phyloP scores from a whole-genome alignment of 345 rosid genomes.

The Salix udensis region DNA sequence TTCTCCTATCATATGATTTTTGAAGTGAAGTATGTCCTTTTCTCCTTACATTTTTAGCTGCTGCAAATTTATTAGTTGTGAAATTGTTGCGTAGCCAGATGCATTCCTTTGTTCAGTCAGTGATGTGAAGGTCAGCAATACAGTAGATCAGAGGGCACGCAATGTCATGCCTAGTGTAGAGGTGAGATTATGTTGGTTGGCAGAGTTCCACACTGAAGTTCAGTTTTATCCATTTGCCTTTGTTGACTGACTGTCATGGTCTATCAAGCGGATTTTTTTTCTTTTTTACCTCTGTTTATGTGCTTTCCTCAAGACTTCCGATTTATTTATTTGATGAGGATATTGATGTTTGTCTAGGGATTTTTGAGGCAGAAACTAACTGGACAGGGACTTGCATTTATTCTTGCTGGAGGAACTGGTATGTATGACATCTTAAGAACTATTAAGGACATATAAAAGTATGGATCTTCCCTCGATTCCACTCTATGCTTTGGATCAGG shows the following conservation, averaged over 20 bases:
- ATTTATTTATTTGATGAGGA: slow-evolving; percentile 9
- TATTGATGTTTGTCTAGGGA: slow-evolving; percentile 45
- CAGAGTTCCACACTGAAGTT: neutral
- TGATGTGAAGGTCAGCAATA: slow-evolving; percentile 79
- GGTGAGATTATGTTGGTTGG: slow-evolving; percentile 38
- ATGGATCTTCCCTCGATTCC: slow-evolving; percentile 1
- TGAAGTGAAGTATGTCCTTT: neutral
- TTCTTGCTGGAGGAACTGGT: slow-evolving; percentile 97
- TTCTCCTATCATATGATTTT: neutral
- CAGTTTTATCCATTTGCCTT: neutral
- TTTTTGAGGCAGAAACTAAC: slow-evolving; percentile 83
- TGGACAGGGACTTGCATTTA: slow-evolving; percentile 95
- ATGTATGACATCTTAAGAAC: slow-evolving; percentile 18
- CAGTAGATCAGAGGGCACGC: slow-evolving; percentile 75
- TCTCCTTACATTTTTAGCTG: neutral
- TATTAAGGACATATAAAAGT: neutral
- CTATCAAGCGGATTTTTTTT: neutral
- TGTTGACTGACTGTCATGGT: neutral
- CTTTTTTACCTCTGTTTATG: neutral
- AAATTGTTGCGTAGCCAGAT: slow-evolving; percentile 78
- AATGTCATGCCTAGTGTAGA: slow-evolving; percentile 65
- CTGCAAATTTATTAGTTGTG: slow-evolving; percentile 23
- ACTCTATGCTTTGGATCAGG: neutral
- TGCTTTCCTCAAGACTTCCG: neutral
- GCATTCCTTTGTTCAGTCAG: slow-evolving; percentile 90